Conservation (phyloP, 2,329 filamentous ascomycete species). For the Colletotrichum liaoningense region DNA sequence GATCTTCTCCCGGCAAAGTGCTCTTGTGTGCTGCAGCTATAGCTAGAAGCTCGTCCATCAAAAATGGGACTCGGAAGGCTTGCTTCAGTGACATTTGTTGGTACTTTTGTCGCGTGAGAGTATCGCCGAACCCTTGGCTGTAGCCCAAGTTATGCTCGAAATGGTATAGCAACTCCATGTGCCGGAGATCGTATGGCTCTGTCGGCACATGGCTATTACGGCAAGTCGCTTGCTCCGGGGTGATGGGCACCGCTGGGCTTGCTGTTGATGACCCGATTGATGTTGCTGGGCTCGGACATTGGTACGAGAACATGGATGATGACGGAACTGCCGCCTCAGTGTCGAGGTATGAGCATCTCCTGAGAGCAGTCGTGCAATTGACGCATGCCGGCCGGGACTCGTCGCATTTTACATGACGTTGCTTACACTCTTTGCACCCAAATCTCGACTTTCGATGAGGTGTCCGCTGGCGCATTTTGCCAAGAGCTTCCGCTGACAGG, state of each 20-base stretch:
- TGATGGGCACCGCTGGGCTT: background rate
- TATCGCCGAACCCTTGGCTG: background rate
- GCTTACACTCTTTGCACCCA: slow-evolving; percentile 53
- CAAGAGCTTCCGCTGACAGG: background rate
- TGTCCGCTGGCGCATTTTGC: slow-evolving; percentile 18
- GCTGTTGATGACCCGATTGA: slow-evolving; percentile 11
- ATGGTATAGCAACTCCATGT: slow-evolving; percentile 17
- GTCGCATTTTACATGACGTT: slow-evolving; percentile 56
- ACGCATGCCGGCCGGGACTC: slow-evolving; percentile 52
- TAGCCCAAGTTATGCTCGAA: slow-evolving; percentile 12
- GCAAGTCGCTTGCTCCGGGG: background rate
- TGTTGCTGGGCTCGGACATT: slow-evolving; percentile 18
- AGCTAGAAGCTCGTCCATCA: slow-evolving; percentile 60
- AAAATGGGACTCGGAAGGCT: slow-evolving; percentile 49
- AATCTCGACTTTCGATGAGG: slow-evolving; percentile 53
- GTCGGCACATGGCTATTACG: background rate
- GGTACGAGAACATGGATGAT: background rate
- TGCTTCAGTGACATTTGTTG: slow-evolving; percentile 12
- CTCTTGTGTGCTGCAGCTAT: slow-evolving; percentile 56
- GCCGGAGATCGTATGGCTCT: slow-evolving; percentile 11
- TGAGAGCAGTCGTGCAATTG: slow-evolving; percentile 52
- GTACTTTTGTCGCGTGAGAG: background rate
- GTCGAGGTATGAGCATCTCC: slow-evolving; percentile 46
- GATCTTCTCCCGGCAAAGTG: slow-evolving; percentile 40
- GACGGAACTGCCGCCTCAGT: slow-evolving; percentile 2